These are phyloP conservation scores for Bisporella sp. DNA, from an alignment of 2,329 filamentous ascomycete genomes.

Conservation along the genomic window DNA sequence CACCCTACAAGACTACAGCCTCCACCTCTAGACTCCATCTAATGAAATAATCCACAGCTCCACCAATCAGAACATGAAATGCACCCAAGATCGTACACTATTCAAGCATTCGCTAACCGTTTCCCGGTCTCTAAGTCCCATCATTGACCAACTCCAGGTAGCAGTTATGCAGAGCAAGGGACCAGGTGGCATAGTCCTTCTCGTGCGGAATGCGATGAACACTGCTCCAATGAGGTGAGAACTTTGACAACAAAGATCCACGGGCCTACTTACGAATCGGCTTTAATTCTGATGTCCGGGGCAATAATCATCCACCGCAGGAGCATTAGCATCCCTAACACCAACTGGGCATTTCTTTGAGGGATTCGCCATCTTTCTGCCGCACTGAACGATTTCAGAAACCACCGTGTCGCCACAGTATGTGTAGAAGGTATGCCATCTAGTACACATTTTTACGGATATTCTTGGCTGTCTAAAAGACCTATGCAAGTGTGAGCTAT, in stretches of 20 bases:
- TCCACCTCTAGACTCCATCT: constrained; percentile 5
- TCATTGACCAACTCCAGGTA: too few species aligned
- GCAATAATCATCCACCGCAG: too few species aligned
- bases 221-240: not conserved
- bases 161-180: too few species aligned
- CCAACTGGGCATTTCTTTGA: not conserved
- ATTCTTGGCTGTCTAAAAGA: too few species aligned
- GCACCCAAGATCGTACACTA: not conserved
- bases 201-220: too few species aligned
- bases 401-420: not conserved
- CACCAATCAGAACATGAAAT: not conserved
- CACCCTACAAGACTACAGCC: not conserved
- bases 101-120: not conserved
- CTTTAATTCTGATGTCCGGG: too few species aligned
- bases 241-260: not conserved
- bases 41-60: constrained; percentile 1
- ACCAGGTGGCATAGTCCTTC: too few species aligned
- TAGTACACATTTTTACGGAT: too few species aligned
- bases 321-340: too few species aligned
- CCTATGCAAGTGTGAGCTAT: too few species aligned
- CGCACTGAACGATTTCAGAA: not conserved
- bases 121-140: too few species aligned
- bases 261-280: not conserved
- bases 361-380: not conserved
- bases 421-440: too few species aligned